phyloP scores from a whole-genome alignment of 495 filamentous ascomycete species.

The Pseudotulostoma volvatum region DNA sequence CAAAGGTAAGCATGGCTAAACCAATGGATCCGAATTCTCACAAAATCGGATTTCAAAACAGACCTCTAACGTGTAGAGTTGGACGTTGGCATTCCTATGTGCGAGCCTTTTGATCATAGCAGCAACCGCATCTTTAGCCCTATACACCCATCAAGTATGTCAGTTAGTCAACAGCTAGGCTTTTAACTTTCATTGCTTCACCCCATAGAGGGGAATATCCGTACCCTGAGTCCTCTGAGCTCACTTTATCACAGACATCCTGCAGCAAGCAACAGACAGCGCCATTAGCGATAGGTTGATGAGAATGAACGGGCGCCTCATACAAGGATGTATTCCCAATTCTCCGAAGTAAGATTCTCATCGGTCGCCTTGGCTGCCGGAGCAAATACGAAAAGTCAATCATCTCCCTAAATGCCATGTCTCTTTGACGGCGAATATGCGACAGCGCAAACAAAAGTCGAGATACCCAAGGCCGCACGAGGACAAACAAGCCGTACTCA shows the following conservation, averaged over 20 bases:
- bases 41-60: too few species aligned
- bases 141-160: slow-evolving; percentile 6
- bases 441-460: too few species aligned
- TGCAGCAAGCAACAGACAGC: slow-evolving; percentile 9
- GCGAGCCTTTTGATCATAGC: slow-evolving; percentile 91
- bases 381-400: too few species aligned
- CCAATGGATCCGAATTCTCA: too few species aligned
- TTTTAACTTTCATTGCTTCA: too few species aligned
- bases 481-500: too few species aligned
- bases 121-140: slow-evolving; percentile 82
- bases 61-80: slow-evolving; percentile 93
- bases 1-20: too few species aligned
- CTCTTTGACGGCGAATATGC: too few species aligned
- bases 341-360: slow-evolving; percentile 94
- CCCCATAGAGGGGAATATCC: slow-evolving; percentile 8
- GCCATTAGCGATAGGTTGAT: background rate
- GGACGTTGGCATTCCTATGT: slow-evolving; percentile 97
- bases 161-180: too few species aligned
- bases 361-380: slow-evolving; percentile 88
- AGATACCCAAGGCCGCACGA: too few species aligned
- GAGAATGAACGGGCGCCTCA: too few species aligned
- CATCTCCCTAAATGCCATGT: too few species aligned
- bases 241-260: slow-evolving; percentile 94
- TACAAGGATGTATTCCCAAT: slow-evolving; percentile 94
- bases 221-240: slow-evolving; percentile 45